Evolutionary conservation across 805 yeast species (phyloP), one percentile per base, ranked within the genome.

Genomic region (Candida pseudoglaebosa): DNA sequence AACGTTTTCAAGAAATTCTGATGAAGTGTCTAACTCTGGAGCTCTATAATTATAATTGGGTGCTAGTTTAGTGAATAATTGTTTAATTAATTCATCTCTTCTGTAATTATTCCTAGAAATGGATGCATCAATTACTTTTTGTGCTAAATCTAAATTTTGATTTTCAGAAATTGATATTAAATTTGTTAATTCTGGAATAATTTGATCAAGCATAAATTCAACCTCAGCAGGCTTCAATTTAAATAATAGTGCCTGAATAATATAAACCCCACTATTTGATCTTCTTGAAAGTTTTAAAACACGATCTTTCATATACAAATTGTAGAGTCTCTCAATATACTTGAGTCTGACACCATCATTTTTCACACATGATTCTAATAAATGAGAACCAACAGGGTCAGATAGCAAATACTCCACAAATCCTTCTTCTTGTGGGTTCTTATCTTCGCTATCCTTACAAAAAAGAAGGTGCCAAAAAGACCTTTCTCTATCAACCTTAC

Each of bases 321-420:
- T 64, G 65, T 78, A 87, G 34, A 91, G 59, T 49, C 95, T 73
- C 50, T 82, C 84, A 15, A 84, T 75, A 54, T 78, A 80, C 46
- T 78, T 82, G 45, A 75, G 62, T 47, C 93, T 79, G 7, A 61
- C 73, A 9, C 73, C 73, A 44, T 82, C 80, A 42, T 74, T 75
- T 34, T 73, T 77, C 37, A 90, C 68, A 8, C 80, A 74, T 14
- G 81, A 73, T 59, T 93, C 88, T 19, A 91, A 68, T 66, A 93
- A 91, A 61, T 89, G 97, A 1, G 95, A 84, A 0, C 98, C 99
- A n/a, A 90, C 87, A 1, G 95, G 70, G 54, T 89, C 96, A 6
- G 93, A 78, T 26, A 91, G 63, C 39, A 90, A 68, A 52, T 84
- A 84, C 56, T 89, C 96, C 21, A 90, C 81, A 57, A 84, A 89